Conservation (phyloP, 345 rosid species). For the Linum trigynum region DNA sequence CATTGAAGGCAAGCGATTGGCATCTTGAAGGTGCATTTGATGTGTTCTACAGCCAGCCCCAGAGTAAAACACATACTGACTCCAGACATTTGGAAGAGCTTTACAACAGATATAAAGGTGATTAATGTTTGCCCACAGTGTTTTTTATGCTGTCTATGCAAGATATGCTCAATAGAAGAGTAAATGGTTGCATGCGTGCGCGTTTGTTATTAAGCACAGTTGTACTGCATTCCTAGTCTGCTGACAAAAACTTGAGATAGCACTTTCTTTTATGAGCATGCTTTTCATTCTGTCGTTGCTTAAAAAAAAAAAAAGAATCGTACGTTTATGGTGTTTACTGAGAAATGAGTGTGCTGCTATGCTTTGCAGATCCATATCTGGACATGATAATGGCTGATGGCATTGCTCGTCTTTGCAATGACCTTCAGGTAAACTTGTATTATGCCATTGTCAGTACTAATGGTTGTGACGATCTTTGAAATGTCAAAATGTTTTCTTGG, state of each 20-base stretch:
- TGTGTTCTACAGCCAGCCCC: slow-evolving; percentile 81
- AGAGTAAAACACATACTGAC: slow-evolving; percentile 56
- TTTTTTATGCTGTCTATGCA: not conserved
- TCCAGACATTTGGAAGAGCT: slow-evolving; percentile 85
- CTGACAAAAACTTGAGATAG: not conserved
- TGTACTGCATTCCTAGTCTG: not conserved
- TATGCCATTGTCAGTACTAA: not conserved
- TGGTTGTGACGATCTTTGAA: not conserved
- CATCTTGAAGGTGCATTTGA: slow-evolving; percentile 94
- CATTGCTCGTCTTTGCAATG: slow-evolving; percentile 62
- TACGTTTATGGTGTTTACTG: not conserved
- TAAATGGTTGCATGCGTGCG: not conserved
- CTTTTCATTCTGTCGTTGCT: no score
- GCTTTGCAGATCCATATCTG: slow-evolving; percentile 44
- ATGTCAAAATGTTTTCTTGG: not conserved
- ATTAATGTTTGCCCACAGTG: slow-evolving; percentile 1
- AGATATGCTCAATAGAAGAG: not conserved
- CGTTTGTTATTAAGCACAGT: no score
- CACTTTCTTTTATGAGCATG: no score
- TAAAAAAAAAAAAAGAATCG: not conserved
- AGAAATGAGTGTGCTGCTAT: slow-evolving; percentile 6
- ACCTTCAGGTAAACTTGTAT: slow-evolving; percentile 45
- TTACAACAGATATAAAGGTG: slow-evolving; percentile 86
- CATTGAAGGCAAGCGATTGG: slow-evolving; percentile 90
- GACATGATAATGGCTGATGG: slow-evolving; percentile 76